Base-by-base conservation (phyloP, 1,139 yeast genomes). In the Barnettozyma hawaiiensis region DNA sequence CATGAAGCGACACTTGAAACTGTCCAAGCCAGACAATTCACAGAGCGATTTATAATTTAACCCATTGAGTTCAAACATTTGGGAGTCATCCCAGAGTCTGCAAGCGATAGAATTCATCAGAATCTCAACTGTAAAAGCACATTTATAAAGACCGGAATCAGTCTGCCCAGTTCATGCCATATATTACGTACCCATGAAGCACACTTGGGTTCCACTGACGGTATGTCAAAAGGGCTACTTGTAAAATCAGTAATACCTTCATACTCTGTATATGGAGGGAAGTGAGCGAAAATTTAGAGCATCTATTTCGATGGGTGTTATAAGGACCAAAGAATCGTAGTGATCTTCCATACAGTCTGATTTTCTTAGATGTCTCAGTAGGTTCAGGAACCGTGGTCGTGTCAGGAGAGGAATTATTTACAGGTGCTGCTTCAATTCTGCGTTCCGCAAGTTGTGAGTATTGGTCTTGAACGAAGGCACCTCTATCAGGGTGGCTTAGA, bases 31-130 rank as follows among this genome's bases (percentile, higher is more conserved):
- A 9, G 57, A 23, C 10, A 50, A 36, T 19, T 62, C 59, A 16
- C 45, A 38, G 3, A 66, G 14, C 0, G 66, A 43, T 3, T 19
- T 41, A 37, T 66, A 66, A 2, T 55, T 67, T 28, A 75, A 47
- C 2, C 73, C 73, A 43, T 77, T 61, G 9, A 73, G 78, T 12
- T 65, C 58, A 53, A 70, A 79, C 78, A 81, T 70, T 33, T 73
- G 69, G 2, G 75, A 69, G 57, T 85, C 95, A 57, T 85, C 86
- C 65, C 75, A 69, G 15, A 85, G 66, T 0, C 96, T 96, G 62
- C 77, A 85, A 0, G 92, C 85, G 37, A 87, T 66, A 2, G 79
- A 69, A 54, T 83, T 84, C 4, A 73, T 62, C 0, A 62, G 36
- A 38, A 78, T 71, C 53, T 86, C 95, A 2, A 70, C 16, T 0